Conservation (phyloP, 2,329 filamentous ascomycete genomes). For the Ceratocystis destructans region DNA sequence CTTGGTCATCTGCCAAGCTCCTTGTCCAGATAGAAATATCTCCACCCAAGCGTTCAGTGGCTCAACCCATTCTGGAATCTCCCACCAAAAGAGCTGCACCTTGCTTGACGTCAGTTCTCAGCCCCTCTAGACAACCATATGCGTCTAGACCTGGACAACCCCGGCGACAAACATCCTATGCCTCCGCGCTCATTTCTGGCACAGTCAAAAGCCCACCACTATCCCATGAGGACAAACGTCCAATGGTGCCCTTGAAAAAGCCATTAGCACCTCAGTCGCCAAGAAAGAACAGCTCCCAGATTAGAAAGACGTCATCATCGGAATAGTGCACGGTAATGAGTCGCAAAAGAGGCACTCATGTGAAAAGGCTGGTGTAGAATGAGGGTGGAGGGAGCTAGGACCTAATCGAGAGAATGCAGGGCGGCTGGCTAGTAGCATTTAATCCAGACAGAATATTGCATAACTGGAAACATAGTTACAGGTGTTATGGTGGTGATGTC, state of each 20-base stretch:
- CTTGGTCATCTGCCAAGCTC: neutral
- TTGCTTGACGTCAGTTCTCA: neutral
- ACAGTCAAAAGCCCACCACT: neutral
- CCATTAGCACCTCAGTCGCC: neutral
- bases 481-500: neutral
- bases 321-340: neutral
- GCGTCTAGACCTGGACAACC: neutral
- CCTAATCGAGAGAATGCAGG: neutral
- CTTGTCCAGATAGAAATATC: neutral
- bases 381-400: neutral
- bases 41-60: neutral
- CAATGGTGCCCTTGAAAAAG: neutral
- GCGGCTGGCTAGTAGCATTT: neutral
- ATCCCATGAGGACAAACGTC: neutral
- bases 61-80: neutral
- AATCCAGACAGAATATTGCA: neutral
- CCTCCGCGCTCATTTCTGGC: neutral
- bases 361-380: neutral
- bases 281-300: neutral
- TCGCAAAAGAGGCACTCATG: neutral
- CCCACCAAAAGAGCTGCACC: neutral
- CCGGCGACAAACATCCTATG: neutral
- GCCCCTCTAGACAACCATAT: neutral
- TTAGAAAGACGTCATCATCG: neutral
- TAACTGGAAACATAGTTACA: neutral